Percentiles rank a stretch among this genome's conserved stretches.
Conservation (phyloP, 202 grass and related monocot species). For the Panicum virgatum region DNA sequence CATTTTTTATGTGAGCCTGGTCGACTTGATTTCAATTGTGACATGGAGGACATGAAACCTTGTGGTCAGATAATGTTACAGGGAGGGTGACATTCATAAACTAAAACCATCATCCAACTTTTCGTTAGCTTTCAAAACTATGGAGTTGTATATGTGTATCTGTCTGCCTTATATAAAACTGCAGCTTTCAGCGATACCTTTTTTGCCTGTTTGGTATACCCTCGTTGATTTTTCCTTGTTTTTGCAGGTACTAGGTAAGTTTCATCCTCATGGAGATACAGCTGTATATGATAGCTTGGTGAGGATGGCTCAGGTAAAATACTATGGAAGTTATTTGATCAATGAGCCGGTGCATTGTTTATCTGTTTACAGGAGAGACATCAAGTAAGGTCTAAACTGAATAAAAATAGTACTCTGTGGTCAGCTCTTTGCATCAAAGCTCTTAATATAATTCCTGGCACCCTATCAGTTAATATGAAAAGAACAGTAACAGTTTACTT, state of each 20-base stretch:
- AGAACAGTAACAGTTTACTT: constrained; percentile 1
- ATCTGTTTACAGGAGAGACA: neutral
- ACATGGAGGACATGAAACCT: neutral
- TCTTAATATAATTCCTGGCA: neutral
- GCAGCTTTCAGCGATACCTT: constrained; percentile 1
- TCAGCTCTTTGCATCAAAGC: neutral
- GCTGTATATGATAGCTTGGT: constrained; percentile 94
- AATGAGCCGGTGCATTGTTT: neutral
- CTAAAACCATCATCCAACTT: neutral
- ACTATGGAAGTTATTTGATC: constrained; percentile 25
- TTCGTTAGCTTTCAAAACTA: neutral
- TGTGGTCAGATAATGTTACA: constrained; percentile 9
- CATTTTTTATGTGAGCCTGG: neutral
- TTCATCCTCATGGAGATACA: constrained; percentile 93
- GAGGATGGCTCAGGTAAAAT: constrained; percentile 97
- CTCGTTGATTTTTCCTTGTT: neutral
- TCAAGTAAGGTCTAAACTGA: neutral
- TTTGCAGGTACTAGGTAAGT: constrained; percentile 94
- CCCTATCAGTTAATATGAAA: constrained; percentile 19
- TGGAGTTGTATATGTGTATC: neutral
- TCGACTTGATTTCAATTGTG: neutral
- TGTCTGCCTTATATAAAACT: constrained; percentile 6
- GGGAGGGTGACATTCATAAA: constrained; percentile 4
- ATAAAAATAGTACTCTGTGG: neutral
- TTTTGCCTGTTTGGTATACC: neutral